A percentile compares a stretch with the other conserved stretches of the same genome.
Evolutionary conservation across 441 rosid species (phyloP).

Genomic region (Pelargonium cotyledonis): DNA sequence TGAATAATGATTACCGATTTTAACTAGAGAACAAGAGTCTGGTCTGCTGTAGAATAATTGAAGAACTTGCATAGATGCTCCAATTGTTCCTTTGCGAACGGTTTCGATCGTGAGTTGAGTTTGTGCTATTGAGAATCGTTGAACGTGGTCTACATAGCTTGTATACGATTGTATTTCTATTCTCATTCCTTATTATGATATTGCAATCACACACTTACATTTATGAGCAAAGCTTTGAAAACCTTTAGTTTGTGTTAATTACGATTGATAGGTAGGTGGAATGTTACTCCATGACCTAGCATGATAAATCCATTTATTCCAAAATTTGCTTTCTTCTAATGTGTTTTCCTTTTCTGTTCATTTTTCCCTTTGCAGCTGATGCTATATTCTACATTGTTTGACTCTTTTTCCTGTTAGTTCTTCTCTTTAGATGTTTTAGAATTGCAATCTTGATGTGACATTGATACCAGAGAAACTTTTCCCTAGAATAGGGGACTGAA

Average conservation of each 20-base stretch:
- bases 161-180: no score
- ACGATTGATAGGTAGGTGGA: not conserved
- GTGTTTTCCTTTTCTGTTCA: constrained; percentile 15
- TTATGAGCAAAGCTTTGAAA: not conserved
- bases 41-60: no score
- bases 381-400: constrained; percentile 64
- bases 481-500: no score
- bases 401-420: constrained; percentile 11
- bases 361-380: constrained; percentile 49
- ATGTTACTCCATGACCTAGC: not conserved
- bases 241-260: not conserved
- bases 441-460: no score
- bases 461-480: no score
- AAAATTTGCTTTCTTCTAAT: constrained; percentile 14
- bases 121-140: no score
- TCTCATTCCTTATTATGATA: not conserved
- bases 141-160: no score
- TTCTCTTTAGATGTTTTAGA: not conserved
- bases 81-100: no score
- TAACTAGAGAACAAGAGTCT: no score
- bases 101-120: no score
- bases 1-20: no score
- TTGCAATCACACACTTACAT: not conserved
- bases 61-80: no score
- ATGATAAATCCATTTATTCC: not conserved